These are phyloP conservation scores for Cystobasidiaceae sp. DNA, from an alignment of 1,284 basidiomycete genomes.

Conservation along the genomic window DNA sequence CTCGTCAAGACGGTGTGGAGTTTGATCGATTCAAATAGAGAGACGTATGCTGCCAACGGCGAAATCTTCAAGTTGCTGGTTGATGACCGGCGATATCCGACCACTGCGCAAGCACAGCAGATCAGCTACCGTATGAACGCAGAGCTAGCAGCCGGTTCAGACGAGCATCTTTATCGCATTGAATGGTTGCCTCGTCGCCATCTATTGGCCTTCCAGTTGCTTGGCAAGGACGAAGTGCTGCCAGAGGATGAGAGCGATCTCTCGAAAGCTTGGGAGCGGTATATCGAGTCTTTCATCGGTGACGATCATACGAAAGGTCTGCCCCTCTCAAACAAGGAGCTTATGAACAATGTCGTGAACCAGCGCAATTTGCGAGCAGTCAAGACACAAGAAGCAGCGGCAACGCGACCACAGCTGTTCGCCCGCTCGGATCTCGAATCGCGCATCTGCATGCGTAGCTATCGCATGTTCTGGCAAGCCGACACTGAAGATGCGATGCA, in stretches of 20 bases:
- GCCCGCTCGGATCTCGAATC: constrained; percentile 38
- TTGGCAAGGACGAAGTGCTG: constrained; percentile 42
- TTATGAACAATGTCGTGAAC: constrained; percentile 16
- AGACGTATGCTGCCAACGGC: constrained; percentile 9
- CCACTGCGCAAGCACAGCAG: constrained; percentile 34
- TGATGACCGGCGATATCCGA: constrained; percentile 41
- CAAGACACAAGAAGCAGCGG: constrained; percentile 2
- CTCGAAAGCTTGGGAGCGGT: constrained; percentile 41
- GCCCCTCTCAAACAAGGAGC: constrained; percentile 28
- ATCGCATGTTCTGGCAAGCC: constrained; percentile 49
- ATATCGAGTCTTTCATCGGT: constrained; percentile 40
- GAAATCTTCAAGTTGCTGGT: constrained; percentile 32
- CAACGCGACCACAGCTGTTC: constrained; percentile 8
- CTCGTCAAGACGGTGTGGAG: constrained; percentile 35
- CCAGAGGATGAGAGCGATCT: constrained; percentile 40
- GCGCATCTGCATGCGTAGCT: constrained; percentile 48
- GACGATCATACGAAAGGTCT: constrained; percentile 37
- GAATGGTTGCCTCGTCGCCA: constrained; percentile 38
- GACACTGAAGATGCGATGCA: constrained; percentile 47
- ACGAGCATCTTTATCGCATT: constrained; percentile 44
- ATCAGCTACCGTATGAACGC: constrained; percentile 36
- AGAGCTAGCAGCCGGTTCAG: constrained; percentile 37
- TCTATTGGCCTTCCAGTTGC: constrained; percentile 38
- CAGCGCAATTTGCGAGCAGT: constrained; percentile 31
- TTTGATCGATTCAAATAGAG: constrained; percentile 33